Evolutionary conservation across 2,329 filamentous ascomycete species (phyloP), one percentile per base, ranked within the genome.

Genomic region (Pseudogymnoascus sp.): DNA sequence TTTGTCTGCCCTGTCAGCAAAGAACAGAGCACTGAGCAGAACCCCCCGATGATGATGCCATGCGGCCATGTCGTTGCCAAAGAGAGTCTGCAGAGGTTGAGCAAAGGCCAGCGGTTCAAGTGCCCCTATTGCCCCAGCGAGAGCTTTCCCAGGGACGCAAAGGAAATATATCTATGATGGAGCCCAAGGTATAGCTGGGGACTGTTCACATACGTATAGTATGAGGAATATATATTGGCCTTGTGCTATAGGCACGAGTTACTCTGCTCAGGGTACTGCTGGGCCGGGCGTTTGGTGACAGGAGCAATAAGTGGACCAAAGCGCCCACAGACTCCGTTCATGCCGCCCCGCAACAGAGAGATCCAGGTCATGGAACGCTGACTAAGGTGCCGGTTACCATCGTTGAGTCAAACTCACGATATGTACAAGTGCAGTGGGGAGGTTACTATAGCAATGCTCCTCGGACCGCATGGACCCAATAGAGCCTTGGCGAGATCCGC

Each of bases 1-100:
- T 99, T 99, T 71, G 94, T 99, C 41, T 99, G 94, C 70, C 94
- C 94, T 0, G 94, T 99, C 4, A 92, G 88, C 69, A 97, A 97
- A 73, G 94, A 97, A 71, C 94, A 99, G 74, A 91, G 89, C 0
- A 99, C 93, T 0, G 91, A 96, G 69, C 77, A 81, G 22, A 99
- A 99, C 72, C 94, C 94, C 9, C 91, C 94, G 1, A 95, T 97
- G 89, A 94, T 97, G 83, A 86, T 99, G 70, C 89, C 90, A 0
- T 99, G 94, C 70, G 93, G 94, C 5, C 94, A 99, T 75, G 93
- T 97, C 59, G 87, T 99, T 63, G 92, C 91, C 16, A 83, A 86
- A 65, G 92, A 97, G 70, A 91, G 88, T 34, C 76, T 99, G 58
- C 84, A 88, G 63, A 86, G 86, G 70, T 79, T 97, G 41, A 86